Percentiles rank a stretch among this genome's conserved stretches.
Evolutionary conservation across 2,329 filamentous ascomycete species (phyloP).

Genomic region (Ustulina deusta): DNA sequence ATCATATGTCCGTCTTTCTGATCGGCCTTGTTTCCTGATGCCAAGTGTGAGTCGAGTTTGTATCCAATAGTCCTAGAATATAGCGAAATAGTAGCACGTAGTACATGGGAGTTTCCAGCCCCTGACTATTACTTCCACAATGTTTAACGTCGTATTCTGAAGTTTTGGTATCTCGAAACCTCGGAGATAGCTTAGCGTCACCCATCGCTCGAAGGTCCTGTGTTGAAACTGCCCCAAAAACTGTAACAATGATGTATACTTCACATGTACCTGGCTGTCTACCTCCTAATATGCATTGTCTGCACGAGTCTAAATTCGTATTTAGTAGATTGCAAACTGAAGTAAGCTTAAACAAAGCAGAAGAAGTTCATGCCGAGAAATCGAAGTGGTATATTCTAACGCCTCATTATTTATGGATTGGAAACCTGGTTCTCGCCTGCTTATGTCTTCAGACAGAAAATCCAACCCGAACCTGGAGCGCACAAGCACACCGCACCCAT

Average conservation of each 20-base stretch:
- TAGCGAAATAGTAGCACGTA: no score
- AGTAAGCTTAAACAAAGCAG: neutral
- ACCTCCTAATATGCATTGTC: no score
- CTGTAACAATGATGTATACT: neutral
- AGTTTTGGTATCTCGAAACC: neutral
- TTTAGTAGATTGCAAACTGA: neutral
- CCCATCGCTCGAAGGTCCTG: neutral
- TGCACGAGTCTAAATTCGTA: neutral
- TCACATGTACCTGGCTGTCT: neutral
- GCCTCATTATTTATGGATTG: conserved; percentile 38
- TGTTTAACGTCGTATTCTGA: neutral
- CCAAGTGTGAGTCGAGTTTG: neutral
- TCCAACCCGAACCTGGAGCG: conserved; percentile 1
- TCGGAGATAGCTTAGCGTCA: neutral
- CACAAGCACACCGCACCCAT: conserved; percentile 5
- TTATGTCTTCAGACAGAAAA: conserved; percentile 8
- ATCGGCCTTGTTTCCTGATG: neutral
- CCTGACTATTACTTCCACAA: neutral
- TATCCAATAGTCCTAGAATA: no score
- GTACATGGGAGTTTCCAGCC: neutral
- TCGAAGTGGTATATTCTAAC: conserved; percentile 37
- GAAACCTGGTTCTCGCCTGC: conserved; percentile 10
- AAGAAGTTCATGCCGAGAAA: conserved; percentile 10
- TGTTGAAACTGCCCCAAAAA: neutral
- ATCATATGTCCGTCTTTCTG: neutral